Conservation (phyloP, 2,329 filamentous ascomycete genomes). For the Plenodomus tracheiphilus region DNA sequence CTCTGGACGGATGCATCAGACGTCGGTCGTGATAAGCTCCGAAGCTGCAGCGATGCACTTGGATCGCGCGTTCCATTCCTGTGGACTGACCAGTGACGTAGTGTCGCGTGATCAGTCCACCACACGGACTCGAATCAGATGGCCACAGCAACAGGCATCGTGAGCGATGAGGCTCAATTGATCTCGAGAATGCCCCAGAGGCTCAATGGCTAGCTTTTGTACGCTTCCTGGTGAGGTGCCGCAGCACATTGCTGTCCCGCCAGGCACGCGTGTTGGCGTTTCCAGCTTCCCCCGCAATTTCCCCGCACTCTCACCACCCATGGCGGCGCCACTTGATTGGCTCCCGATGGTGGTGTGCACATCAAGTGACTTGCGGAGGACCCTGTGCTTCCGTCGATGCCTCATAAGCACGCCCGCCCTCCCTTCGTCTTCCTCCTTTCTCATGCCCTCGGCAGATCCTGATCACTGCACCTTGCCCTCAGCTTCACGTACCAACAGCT, state of each 20-base stretch:
- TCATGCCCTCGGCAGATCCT: conserved; percentile 30
- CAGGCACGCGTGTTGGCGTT: conserved; percentile 19
- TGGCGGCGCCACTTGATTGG: conserved; percentile 35
- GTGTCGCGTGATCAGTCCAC: conserved; percentile 39
- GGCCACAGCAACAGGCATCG: conserved; percentile 1
- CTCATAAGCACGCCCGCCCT: conserved; percentile 39
- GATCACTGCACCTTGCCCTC: conserved; percentile 10
- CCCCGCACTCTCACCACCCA: conserved; percentile 27
- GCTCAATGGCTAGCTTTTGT: conserved; percentile 31
- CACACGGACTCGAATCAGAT: conserved; percentile 5
- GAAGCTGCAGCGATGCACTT: conserved; percentile 25
- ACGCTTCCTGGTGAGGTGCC: conserved; percentile 1
- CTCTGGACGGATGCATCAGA: conserved; percentile 1
- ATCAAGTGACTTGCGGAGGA: conserved; percentile 38
- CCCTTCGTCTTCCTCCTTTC: conserved; percentile 24
- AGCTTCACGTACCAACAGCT: conserved; percentile 7
- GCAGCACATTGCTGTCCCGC: background rate
- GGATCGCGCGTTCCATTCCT: conserved; percentile 19
- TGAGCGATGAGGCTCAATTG: conserved; percentile 6
- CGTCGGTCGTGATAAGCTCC: conserved; percentile 12
- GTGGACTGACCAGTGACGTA: conserved; percentile 34
- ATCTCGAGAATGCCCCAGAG: conserved; percentile 7
- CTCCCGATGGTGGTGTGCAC: conserved; percentile 32
- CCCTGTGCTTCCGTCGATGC: conserved; percentile 28
- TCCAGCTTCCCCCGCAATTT: conserved; percentile 22